A percentile compares a stretch with the other conserved stretches of the same genome.
phyloP scores from a whole-genome alignment of 768 basidiomycete species.

The Holtermanniella nyarrowii region DNA sequence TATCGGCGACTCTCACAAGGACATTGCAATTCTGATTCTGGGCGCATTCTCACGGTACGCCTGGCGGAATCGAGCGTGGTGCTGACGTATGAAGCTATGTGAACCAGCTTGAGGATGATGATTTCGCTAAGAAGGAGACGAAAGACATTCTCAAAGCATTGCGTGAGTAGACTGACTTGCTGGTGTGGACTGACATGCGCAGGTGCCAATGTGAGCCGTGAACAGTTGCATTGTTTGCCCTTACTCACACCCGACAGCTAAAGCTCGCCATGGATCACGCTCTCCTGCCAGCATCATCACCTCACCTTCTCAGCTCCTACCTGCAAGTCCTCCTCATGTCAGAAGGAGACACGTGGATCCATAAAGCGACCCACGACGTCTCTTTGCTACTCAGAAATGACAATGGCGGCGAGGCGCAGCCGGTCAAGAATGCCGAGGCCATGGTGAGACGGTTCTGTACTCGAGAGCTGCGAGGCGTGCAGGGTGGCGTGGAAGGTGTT shows the following conservation, averaged over 20 bases:
- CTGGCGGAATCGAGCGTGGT: background rate
- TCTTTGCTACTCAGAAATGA: slow-evolving; percentile 51
- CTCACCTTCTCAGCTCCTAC: slow-evolving; percentile 79
- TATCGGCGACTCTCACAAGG: slow-evolving; percentile 43
- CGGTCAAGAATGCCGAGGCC: slow-evolving; percentile 62
- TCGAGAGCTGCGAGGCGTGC: slow-evolving; percentile 55
- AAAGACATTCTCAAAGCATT: slow-evolving; percentile 65
- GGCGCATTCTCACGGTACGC: slow-evolving; percentile 70
- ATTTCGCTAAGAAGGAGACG: slow-evolving; percentile 57
- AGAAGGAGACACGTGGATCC: slow-evolving; percentile 87
- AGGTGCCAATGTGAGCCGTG: no score
- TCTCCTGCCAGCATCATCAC: slow-evolving; percentile 44
- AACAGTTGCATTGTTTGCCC: no score
- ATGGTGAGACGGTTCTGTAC: slow-evolving; percentile 81
- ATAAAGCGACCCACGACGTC: slow-evolving; percentile 56
- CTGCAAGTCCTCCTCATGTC: slow-evolving; percentile 93
- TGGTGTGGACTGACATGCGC: no score
- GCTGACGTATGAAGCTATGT: slow-evolving; percentile 49
- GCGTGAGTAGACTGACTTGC: no score
- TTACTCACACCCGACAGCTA: slow-evolving; percentile 53
- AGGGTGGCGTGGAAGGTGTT: slow-evolving; percentile 66
- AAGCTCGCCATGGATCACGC: slow-evolving; percentile 88
- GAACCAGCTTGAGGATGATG: slow-evolving; percentile 73
- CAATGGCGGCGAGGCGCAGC: slow-evolving; percentile 48
- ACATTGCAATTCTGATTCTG: slow-evolving; percentile 74